A percentile compares a stretch with the other conserved stretches of the same genome.
phyloP scores from a whole-genome alignment of 2,329 filamentous ascomycete genomes.

The Chaetomium globosum region DNA sequence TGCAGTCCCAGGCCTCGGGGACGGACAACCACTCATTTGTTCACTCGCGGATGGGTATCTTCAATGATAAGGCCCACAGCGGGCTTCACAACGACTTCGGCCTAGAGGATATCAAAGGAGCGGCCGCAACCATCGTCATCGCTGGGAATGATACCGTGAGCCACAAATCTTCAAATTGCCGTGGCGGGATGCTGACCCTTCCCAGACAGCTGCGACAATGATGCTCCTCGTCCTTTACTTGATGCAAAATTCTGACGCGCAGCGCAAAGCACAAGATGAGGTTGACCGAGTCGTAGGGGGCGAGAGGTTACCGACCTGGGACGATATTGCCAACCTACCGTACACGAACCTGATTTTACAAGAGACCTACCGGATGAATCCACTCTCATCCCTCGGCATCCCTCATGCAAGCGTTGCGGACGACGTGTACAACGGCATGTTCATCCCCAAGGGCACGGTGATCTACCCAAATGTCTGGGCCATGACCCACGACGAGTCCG shows the following conservation, averaged over 20 bases:
- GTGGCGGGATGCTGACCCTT: background rate
- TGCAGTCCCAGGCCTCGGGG: conserved; percentile 4
- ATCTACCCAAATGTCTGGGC: conserved; percentile 49
- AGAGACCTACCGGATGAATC: conserved; percentile 45
- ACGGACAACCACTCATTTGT: conserved; percentile 31
- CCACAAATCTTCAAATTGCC: background rate
- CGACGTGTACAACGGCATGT: conserved; percentile 48
- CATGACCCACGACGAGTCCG: conserved; percentile 42
- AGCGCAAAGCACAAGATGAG: conserved; percentile 40
- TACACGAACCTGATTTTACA: conserved; percentile 42
- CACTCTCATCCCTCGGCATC: conserved; percentile 43
- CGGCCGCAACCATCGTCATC: conserved; percentile 38
- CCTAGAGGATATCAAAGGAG: conserved; percentile 39
- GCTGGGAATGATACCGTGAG: conserved; percentile 39
- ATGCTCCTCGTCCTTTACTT: conserved; percentile 47
- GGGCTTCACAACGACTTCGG: conserved; percentile 30
- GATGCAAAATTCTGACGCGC: conserved; percentile 46
- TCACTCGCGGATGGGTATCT: conserved; percentile 27
- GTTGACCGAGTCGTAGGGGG: conserved; percentile 45
- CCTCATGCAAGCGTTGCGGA: conserved; percentile 48
- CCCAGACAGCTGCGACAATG: conserved; percentile 39
- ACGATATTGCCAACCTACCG: conserved; percentile 39
- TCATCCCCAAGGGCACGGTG: conserved; percentile 50
- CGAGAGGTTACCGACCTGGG: conserved; percentile 39
- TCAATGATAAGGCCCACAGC: conserved; percentile 17